Base-by-base conservation (phyloP, 352 stramenopile genomes). In the Pythium grandisporangium region DNA sequence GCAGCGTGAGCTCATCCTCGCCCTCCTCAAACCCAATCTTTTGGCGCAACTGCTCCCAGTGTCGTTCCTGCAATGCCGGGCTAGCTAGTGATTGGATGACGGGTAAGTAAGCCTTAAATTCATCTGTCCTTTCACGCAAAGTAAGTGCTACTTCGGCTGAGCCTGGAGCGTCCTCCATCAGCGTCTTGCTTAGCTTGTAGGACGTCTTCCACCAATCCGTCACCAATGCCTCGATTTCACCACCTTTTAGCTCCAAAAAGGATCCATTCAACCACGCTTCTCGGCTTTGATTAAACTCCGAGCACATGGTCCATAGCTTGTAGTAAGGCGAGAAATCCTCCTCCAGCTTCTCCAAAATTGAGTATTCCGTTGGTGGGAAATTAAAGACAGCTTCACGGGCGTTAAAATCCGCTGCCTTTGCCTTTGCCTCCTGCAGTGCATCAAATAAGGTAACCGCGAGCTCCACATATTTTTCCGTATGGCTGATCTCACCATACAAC, bases 291-390 rank as follows among this genome's bases (percentile, higher is more conserved):
- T 95, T 78, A 55, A 97, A 97, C 52, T 97, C 90, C 27, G 73
- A 91, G 49, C 91, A 93, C 85, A 97, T 96, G 7, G 87, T 97
- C 90, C 92, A 98, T 4, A 98, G 74, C 48, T 95, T 93, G 51
- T 94, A 96, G 60, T 96, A 96, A 19, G 86, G 88, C 11, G 71
- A 53, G 29, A 97, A 94, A 37, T 96, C 77, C 1, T 51, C 57
- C 51, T 96, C 83, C 13, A 96, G 63, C 38, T 91, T 86, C 23
- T 51, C 50, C 14, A 98, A 48, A 16, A 95, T 66, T 22, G 76
- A 71, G 51, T 97, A 97, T 27, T 97, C 89, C 0, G 88, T 97
- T 12, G 83, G 82, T 6, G 80, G 80, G 27, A 97, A 96, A 12
- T 88, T 90, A 57, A 98, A 97, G 3, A 97, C 84, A 2, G 80